Base-by-base conservation (phyloP, 805 yeast genomes). In the Tetrapisispora namnaoensis region DNA sequence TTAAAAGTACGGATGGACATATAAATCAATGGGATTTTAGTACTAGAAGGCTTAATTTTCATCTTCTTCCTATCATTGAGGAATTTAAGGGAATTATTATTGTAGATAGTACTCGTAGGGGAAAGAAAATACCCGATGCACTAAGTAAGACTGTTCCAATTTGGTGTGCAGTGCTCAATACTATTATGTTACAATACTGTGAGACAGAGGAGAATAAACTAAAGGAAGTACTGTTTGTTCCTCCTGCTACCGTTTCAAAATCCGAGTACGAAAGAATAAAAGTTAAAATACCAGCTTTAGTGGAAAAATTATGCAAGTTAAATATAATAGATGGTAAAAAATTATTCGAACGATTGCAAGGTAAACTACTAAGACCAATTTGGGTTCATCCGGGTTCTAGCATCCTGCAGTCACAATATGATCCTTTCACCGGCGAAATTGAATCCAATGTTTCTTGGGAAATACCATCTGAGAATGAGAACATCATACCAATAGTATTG, bases 1-100 rank as follows among this genome's bases (percentile, higher is more conserved):
- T 89, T 69, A 89, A 89, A 59, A 84, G 95, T 24, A 89, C 96
- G 0, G 96, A 89, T 66, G 97, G 97, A 0, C 97, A 89, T 58
- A 80, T 79, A 0, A 75, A 76, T 48, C 81, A 86, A 54, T 89
- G 96, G 96, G 73, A 75, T 32, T 88, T 89, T 57, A 82, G 87
- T 34, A 64, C 78, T 17, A 70, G 95, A 45, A 67, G 97, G 42
- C 67, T 88, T 37, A 89, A 89, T 63, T 68, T 86, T 50, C 95
- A 88, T 59, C 61, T 89, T 2, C 58, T 88, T 2, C 77, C 78
- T 0, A 43, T 76, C 0, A 58, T 86, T 0, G 56, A 56, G 0
- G 48, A 62, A 2, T 39, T 68, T 35, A 59, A 67, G 11, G 89
- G 89, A 0, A 53, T 78, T 0, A 67, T 82, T 1, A 69, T 88